Percentiles rank a stretch among this genome's conserved stretches.
These are phyloP conservation scores for Uncinocarpus reesii DNA, from an alignment of 2,329 filamentous ascomycete species.

Conservation along the genomic window DNA sequence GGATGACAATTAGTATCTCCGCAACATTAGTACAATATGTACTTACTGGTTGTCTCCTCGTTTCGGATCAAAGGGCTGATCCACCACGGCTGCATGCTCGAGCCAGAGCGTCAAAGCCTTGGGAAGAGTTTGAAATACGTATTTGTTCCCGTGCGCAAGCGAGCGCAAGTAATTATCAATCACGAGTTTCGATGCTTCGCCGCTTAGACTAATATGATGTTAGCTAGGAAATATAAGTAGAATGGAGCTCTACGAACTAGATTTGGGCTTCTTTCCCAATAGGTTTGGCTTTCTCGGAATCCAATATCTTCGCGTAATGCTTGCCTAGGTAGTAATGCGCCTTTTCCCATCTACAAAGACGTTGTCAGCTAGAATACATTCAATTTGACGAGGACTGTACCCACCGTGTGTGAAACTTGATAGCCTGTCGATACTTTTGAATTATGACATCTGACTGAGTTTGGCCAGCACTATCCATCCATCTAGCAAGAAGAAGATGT, in stretches of 20 bases:
- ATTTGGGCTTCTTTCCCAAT: constrained; percentile 65
- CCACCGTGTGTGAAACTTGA: constrained; percentile 33
- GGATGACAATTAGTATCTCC: constrained; percentile 12
- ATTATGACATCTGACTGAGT: constrained; percentile 73
- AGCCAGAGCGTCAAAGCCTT: constrained; percentile 90
- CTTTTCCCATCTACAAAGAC: constrained; percentile 68
- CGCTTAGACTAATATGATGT: constrained; percentile 46
- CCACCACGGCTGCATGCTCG: constrained; percentile 69
- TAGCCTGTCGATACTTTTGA: constrained; percentile 70
- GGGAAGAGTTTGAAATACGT: constrained; percentile 87
- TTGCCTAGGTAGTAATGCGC: constrained; percentile 94
- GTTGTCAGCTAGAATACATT: constrained; percentile 10
- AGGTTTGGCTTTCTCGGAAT: constrained; percentile 72
- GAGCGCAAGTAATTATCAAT: constrained; percentile 90
- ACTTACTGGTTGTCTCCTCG: constrained; percentile 39
- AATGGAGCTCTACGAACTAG: constrained; percentile 36
- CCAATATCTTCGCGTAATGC: constrained; percentile 92
- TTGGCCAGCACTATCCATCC: constrained; percentile 91
- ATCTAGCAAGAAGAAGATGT: constrained; percentile 83
- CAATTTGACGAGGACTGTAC: background rate
- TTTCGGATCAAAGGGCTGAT: constrained; percentile 47
- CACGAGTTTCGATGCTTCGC: constrained; percentile 76
- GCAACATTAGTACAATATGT: background rate
- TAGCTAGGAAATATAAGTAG: constrained; percentile 3
- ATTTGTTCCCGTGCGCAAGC: constrained; percentile 80